These are phyloP conservation scores for Dryas alaskensis DNA, from an alignment of 306 rosid species.

Conservation along the genomic window DNA sequence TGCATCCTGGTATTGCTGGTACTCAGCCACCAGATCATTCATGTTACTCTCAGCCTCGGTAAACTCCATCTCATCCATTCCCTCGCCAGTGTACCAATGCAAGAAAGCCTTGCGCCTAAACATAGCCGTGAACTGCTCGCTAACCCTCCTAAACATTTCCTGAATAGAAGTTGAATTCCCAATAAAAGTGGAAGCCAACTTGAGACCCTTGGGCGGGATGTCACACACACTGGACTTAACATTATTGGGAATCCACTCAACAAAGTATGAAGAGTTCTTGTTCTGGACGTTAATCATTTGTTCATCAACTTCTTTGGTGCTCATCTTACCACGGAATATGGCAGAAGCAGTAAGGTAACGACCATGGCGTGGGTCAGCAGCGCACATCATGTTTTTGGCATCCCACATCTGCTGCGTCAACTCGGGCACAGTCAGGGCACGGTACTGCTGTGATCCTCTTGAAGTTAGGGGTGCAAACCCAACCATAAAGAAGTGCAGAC, in stretches of 20 bases:
- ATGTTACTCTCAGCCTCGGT: constrained; percentile 89
- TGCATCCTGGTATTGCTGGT: constrained; percentile 91
- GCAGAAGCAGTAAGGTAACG: constrained; percentile 84
- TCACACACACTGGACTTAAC: constrained; percentile 90
- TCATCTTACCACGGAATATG: constrained; percentile 90
- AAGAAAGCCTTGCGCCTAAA: constrained; percentile 72
- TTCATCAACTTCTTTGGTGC: constrained; percentile 87
- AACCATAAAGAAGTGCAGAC: constrained; percentile 88
- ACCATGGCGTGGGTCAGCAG: constrained; percentile 90
- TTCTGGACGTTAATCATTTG: constrained; percentile 84
- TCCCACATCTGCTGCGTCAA: constrained; percentile 63
- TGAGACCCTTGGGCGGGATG: constrained; percentile 76
- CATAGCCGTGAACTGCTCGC: constrained; percentile 94
- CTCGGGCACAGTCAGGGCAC: constrained; percentile 51
- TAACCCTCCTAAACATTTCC: constrained; percentile 93
- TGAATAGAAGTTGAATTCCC: constrained; percentile 80
- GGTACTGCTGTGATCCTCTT: constrained; percentile 88
- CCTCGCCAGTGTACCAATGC: constrained; percentile 92
- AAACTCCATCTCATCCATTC: constrained; percentile 96
- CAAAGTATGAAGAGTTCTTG: constrained; percentile 87
- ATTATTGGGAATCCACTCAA: constrained; percentile 78
- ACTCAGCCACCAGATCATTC: constrained; percentile 87
- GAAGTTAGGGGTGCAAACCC: constrained; percentile 88
- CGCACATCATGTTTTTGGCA: constrained; percentile 74
- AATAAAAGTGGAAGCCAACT: constrained; percentile 69